These are phyloP conservation scores for Cardiospermum halicacabum DNA, from an alignment of 345 rosid species.

Conservation along the genomic window DNA sequence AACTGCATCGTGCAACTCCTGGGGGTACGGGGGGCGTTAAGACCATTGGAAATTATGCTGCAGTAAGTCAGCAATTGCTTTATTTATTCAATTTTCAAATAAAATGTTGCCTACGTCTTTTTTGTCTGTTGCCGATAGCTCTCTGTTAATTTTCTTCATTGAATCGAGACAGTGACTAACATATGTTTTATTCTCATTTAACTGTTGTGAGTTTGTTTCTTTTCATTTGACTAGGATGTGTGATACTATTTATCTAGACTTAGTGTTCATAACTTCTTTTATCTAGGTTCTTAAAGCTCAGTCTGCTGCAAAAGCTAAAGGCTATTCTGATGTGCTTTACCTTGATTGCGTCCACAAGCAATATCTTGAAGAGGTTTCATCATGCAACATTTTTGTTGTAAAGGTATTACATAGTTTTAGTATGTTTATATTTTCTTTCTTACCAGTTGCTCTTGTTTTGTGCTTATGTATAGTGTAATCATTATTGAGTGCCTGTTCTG, in stretches of 20 bases:
- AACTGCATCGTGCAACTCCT: constrained; percentile 88
- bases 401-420: constrained; percentile 38
- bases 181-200: not conserved
- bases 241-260: not conserved
- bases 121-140: not conserved
- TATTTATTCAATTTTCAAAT: not conserved
- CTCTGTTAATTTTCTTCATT: not conserved
- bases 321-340: constrained; percentile 89
- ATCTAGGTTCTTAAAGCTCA: constrained; percentile 81
- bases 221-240: not conserved
- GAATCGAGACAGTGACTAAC: not conserved
- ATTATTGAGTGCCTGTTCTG: not conserved
- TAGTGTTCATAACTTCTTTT: constrained; percentile 5
- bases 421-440: not conserved
- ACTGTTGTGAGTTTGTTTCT: not conserved
- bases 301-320: constrained; percentile 75
- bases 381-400: constrained; percentile 87
- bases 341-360: constrained; percentile 82
- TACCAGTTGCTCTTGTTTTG: not conserved
- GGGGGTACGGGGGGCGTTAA: constrained; percentile 98
- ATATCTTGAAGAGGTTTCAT: constrained; percentile 87
- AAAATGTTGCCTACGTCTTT: not conserved
- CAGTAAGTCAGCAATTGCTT: constrained; percentile 39
- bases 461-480: not conserved
- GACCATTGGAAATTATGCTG: constrained; percentile 92